phyloP scores from a whole-genome alignment of 495 filamentous ascomycete species.

The Pyrenula massariospora region DNA sequence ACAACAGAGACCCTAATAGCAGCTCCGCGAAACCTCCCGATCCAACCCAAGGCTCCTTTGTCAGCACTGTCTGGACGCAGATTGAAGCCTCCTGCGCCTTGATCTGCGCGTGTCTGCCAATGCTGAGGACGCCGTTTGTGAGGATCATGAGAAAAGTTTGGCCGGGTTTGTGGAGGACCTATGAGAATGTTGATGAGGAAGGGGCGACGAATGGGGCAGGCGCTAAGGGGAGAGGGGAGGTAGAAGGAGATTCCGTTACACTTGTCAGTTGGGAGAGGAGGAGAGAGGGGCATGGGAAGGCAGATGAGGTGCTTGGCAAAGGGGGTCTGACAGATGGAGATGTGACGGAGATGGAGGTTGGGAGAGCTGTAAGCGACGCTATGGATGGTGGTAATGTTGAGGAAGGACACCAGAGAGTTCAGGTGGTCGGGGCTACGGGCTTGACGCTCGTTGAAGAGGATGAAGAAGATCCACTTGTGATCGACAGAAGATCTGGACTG shows the following conservation, averaged over 20 bases:
- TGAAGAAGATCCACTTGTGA: too few species aligned
- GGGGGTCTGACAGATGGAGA: too few species aligned
- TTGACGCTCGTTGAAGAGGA: too few species aligned
- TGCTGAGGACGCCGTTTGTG: constrained; percentile 18
- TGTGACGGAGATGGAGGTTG: neutral
- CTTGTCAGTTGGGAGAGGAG: too few species aligned
- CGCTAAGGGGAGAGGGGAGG: neutral
- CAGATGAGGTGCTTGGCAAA: neutral
- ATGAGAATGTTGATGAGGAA: neutral
- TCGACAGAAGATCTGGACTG: too few species aligned
- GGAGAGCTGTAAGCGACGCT: too few species aligned
- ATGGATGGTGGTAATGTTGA: too few species aligned
- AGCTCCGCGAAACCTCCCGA: constrained; percentile 1
- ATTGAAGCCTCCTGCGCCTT: constrained; percentile 32
- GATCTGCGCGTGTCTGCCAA: constrained; percentile 34
- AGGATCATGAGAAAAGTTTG: neutral
- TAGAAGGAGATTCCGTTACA: too few species aligned
- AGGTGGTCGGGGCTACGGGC: too few species aligned
- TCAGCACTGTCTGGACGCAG: constrained; percentile 31
- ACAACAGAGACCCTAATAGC: neutral
- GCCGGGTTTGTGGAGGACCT: neutral
- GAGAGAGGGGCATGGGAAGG: neutral
- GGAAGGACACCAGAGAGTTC: too few species aligned
- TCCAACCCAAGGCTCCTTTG: constrained; percentile 17
- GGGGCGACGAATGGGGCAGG: neutral